Evolutionary conservation across 768 basidiomycete species (phyloP).

Genomic region (Wakefieldia striispora): DNA sequence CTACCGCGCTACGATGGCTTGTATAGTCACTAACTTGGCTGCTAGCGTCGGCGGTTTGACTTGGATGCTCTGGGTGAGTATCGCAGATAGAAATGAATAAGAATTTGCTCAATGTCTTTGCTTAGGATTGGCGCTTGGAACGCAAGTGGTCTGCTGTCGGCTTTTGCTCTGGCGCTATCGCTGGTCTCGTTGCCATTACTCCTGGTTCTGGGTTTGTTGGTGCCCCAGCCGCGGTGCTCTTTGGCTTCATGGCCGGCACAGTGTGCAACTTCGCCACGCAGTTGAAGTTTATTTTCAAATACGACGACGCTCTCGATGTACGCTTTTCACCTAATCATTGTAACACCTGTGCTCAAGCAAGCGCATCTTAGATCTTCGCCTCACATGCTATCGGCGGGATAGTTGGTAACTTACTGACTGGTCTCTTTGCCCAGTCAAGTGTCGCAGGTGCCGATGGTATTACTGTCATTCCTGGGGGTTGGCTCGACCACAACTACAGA

Average conservation of each 20-base stretch:
- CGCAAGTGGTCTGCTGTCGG: constrained; percentile 92
- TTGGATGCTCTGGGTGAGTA: constrained; percentile 84
- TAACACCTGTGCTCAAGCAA: neutral
- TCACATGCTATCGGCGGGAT: constrained; percentile 78
- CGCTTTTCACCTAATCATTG: constrained; percentile 18
- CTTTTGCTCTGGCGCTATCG: constrained; percentile 93
- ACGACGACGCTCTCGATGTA: constrained; percentile 82
- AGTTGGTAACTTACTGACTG: constrained; percentile 82
- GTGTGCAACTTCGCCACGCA: constrained; percentile 95
- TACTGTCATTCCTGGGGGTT: constrained; percentile 70
- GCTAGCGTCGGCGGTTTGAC: constrained; percentile 85
- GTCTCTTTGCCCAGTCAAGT: constrained; percentile 78
- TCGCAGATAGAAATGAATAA: neutral
- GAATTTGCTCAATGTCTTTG: neutral
- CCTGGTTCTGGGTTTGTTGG: constrained; percentile 85
- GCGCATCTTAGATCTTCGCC: constrained; percentile 72
- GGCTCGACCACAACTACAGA: constrained; percentile 78
- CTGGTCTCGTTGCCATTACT: constrained; percentile 87
- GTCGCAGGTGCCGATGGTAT: constrained; percentile 81
- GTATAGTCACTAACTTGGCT: constrained; percentile 91
- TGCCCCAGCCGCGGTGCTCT: constrained; percentile 77
- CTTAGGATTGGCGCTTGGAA: constrained; percentile 85
- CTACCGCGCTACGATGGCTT: constrained; percentile 82
- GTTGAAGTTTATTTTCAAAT: constrained; percentile 77
- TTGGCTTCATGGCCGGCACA: constrained; percentile 81